Evolutionary conservation across 805 yeast species (phyloP), one percentile per base, ranked within the genome.

Genomic region (Wickerhamiella azymoides): DNA sequence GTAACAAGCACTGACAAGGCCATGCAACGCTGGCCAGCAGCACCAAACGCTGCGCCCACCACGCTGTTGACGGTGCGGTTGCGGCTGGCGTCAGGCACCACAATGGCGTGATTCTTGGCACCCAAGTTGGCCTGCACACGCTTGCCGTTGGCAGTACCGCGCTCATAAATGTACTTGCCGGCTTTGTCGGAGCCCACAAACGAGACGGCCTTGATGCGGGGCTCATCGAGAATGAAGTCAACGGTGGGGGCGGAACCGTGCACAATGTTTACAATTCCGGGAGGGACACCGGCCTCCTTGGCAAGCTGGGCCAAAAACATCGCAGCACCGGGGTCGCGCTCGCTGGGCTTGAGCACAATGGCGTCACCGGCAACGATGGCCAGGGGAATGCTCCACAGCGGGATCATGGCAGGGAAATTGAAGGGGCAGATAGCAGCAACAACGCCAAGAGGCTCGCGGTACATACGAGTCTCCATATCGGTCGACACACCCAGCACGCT

Each of bases 21-120:
- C 82, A 80, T 77, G 65, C 89, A 80, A 59, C 86, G 75, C 69
- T 80, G 89, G 50, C 88, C 89, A 16, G 88, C 86, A 43, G 88
- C 86, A 27, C 88, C 85, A 62, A 80, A 80, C 19, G 85, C 83
- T 45, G 88, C 85, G 42, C 84, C 81, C 48, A 70, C 77, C 40
- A 80, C 65, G 46, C 82, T 79, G 58, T 75, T 77, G 54, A 80
- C 65, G 41, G 82, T 73, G 50, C 74, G 75, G 50, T 66, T 62
- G 61, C 76, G 74, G 63, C 78, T 74, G 40, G 85, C 84, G 56
- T 80, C 88, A 14, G 86, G 84, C 51, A 79, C 66, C 14, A 80
- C 75, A 46, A 81, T 71, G 57, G 80, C 72, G 62, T 80, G 89
- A 69, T 80, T 80, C 66, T 80, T 80, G 39, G 88, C 88, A 18